Conservation (phyloP, 1,284 basidiomycete species). For the Irpex sp. region DNA sequence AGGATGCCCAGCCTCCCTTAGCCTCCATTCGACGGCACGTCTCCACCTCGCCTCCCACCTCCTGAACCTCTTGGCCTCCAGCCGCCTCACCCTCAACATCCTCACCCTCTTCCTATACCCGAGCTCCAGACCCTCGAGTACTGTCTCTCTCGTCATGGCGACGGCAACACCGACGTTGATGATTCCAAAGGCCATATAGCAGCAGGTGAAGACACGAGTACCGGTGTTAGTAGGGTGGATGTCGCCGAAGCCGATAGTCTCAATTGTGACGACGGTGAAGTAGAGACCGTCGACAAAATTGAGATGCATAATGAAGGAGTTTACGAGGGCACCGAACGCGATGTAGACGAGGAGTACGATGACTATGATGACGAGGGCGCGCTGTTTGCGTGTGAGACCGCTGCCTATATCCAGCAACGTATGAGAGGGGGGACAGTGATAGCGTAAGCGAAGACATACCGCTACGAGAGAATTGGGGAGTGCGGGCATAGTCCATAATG, state of each 20-base stretch:
- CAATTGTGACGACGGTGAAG: slow-evolving; percentile 67
- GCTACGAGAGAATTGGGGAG: slow-evolving; percentile 62
- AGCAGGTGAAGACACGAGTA: slow-evolving; percentile 52
- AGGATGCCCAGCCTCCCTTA: slow-evolving; percentile 42
- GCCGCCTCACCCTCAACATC: slow-evolving; percentile 35
- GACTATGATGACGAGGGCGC: slow-evolving; percentile 73
- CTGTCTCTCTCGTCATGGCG: slow-evolving; percentile 62
- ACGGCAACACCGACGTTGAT: slow-evolving; percentile 64
- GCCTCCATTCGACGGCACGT: slow-evolving; percentile 53
- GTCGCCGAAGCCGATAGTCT: slow-evolving; percentile 82
- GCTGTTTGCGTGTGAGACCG: slow-evolving; percentile 78
- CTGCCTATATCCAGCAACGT: slow-evolving; percentile 43
- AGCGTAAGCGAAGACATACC: slow-evolving; percentile 40
- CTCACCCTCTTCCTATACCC: slow-evolving; percentile 53
- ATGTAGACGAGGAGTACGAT: slow-evolving; percentile 74
- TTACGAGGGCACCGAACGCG: slow-evolving; percentile 62
- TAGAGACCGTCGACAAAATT: slow-evolving; percentile 69
- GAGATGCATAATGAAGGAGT: slow-evolving; percentile 55
- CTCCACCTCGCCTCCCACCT: slow-evolving; percentile 48
- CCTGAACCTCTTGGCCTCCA: slow-evolving; percentile 35
- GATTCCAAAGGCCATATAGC: slow-evolving; percentile 60
- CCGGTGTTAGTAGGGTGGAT: slow-evolving; percentile 49
- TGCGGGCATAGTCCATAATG: slow-evolving; percentile 57
- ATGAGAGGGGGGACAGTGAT: not conserved
- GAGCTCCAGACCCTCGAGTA: slow-evolving; percentile 66